Evolutionary conservation across 2,329 filamentous ascomycete species (phyloP).

Genomic region (Pestalotiopsis sp.): DNA sequence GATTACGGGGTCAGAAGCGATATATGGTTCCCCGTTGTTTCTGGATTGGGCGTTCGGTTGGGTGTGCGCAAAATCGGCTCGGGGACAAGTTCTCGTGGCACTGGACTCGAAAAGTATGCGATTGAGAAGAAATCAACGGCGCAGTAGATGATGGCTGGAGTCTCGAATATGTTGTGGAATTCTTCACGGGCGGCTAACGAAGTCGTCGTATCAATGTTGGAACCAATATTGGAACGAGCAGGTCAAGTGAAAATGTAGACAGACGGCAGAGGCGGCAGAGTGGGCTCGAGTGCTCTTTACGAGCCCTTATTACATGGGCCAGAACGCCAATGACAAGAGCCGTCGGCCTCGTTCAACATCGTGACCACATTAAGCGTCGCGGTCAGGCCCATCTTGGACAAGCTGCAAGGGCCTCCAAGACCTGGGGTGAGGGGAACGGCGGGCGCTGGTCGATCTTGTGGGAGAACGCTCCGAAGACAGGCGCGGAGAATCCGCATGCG

Average conservation of each 20-base stretch:
- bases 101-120: not conserved
- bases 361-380: conserved; percentile 8
- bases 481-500: conserved; percentile 5
- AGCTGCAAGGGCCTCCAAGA: conserved; percentile 7
- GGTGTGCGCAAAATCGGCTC: not conserved
- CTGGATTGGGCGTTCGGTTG: not conserved
- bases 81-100: not conserved
- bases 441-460: conserved; percentile 1
- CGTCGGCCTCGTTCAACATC: conserved; percentile 7
- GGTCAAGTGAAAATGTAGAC: not conserved
- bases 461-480: not conserved
- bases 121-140: not conserved
- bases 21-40: not conserved
- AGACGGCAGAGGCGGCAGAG: not conserved
- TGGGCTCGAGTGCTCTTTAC: not conserved
- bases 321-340: conserved; percentile 4
- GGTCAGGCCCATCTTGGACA: conserved; percentile 8
- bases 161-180: not conserved
- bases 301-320: conserved; percentile 3
- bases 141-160: not conserved
- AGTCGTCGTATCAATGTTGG: not conserved
- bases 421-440: conserved; percentile 2
- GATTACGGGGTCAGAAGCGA: not conserved
- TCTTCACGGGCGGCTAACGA: not conserved
- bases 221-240: not conserved